Base-by-base conservation (phyloP, 495 filamentous ascomycete genomes). In the Talaromyces wortmannii region DNA sequence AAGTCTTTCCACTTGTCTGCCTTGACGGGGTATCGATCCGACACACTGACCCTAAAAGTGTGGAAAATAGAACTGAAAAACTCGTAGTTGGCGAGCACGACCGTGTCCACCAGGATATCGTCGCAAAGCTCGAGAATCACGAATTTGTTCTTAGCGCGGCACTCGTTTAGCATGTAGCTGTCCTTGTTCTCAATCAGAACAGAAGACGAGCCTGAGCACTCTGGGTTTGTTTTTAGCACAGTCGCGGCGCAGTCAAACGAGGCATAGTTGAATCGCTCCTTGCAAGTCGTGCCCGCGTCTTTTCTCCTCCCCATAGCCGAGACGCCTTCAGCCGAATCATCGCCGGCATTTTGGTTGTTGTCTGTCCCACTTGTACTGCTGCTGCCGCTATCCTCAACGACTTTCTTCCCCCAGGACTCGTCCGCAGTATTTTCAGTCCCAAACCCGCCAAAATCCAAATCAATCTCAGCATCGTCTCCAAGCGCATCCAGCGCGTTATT, bases 41-140 rank as follows among this genome's bases (percentile, higher is more conserved):
- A 90, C 18, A 96, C 91, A 63, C 87, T 91, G 52, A 97, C 83
- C 16, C 88, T 78, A 67, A 98, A 95, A 17, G 83, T 87, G 52
- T 90, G 87, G 63, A 97, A 90, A 78, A 96, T 97, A 57, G 89
- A 95, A 50, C 90, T 95, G 73, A 98, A 98, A 75, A 98, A 98
- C 69, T 96, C 94, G 67, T 92, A 98, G 68, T 97, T 98, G 44
- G 94, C 92, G 16, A 98, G 79, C 2, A 96, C 94, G 31, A 98
- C 78, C 4, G 94, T 98, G 67, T 98, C 94, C 52, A 98, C 87
- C 45, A 96, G 78, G 52, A 98, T 97, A 57, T 97, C 91, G 67
- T 97, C 90, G 62, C 85, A 89, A 2, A 87, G 72, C 67, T 98
- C 92, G 52, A 98, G 81, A 58, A 97, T 89, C 52, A 97, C 78